phyloP scores from a whole-genome alignment of 2,329 filamentous ascomycete genomes.

The Microdochium bolleyi region DNA sequence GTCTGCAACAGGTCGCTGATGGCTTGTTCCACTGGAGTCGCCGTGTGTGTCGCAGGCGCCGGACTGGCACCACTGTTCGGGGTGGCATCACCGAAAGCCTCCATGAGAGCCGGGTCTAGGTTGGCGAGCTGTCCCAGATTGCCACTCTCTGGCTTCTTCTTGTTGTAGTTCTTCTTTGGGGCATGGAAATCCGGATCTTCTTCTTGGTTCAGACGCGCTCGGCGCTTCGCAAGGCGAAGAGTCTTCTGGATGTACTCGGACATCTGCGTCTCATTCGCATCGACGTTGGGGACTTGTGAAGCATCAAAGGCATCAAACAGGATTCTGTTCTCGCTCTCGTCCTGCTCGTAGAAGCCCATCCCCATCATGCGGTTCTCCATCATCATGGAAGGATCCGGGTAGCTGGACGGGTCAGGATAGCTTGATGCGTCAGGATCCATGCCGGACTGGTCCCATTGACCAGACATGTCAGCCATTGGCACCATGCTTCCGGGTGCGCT shows the following conservation, averaged over 20 bases:
- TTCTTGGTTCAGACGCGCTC: slow-evolving; percentile 42
- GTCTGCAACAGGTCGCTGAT: too few relatives aligned
- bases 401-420: slow-evolving; percentile 25
- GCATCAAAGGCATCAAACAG: slow-evolving; percentile 49
- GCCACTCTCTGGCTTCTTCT: slow-evolving; percentile 31
- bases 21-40: slow-evolving; percentile 1
- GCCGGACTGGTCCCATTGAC: slow-evolving; percentile 11
- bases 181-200: slow-evolving; percentile 45
- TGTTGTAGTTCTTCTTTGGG: slow-evolving; percentile 27
- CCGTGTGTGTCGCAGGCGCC: not conserved
- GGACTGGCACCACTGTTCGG: slow-evolving; percentile 4
- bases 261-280: slow-evolving; percentile 35
- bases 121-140: slow-evolving; percentile 29
- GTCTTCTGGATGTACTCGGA: slow-evolving; percentile 49
- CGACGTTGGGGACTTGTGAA: slow-evolving; percentile 31
- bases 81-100: slow-evolving; percentile 15
- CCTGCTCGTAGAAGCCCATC: slow-evolving; percentile 54
- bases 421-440: slow-evolving; percentile 17
- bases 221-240: slow-evolving; percentile 43
- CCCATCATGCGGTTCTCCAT: slow-evolving; percentile 44
- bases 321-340: slow-evolving; percentile 48
- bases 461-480: slow-evolving; percentile 21
- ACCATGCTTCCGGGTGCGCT: slow-evolving; percentile 13
- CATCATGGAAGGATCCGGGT: slow-evolving; percentile 41
- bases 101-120: slow-evolving; percentile 47